A percentile compares a stretch with the other conserved stretches of the same genome.
These are phyloP conservation scores for Stephania cephalantha DNA, from an alignment of 164 flowering plant species.

Conservation along the genomic window DNA sequence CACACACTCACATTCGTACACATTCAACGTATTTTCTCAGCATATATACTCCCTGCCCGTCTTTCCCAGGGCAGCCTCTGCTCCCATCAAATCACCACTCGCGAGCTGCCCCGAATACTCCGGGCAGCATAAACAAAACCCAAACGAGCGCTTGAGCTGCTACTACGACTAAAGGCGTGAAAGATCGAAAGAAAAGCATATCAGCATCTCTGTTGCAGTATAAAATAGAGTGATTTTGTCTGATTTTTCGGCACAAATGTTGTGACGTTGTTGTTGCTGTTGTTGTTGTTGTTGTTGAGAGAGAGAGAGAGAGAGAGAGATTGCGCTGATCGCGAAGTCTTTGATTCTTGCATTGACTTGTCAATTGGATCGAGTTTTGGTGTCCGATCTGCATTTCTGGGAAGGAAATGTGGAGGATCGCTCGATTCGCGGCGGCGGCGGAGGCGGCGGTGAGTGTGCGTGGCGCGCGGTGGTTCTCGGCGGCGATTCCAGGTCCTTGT, in stretches of 20 bases:
- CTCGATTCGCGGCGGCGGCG: constrained; percentile 17
- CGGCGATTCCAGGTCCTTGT: constrained; percentile 78
- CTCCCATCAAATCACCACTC: neutral
- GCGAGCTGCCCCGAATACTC: neutral
- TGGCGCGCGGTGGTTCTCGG: constrained; percentile 46
- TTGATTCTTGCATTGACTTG: neutral
- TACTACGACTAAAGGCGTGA: neutral
- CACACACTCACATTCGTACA: too few relatives aligned
- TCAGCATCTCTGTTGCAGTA: too few relatives aligned
- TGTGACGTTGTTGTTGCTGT: too few relatives aligned
- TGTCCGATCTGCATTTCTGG: constrained; percentile 3
- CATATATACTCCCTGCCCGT: neutral
- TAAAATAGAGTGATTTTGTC: too few relatives aligned
- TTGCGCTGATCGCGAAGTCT: neutral
- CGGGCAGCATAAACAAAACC: neutral
- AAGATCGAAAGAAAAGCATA: too few relatives aligned
- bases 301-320: neutral
- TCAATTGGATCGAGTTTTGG: neutral
- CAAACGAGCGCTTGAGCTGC: neutral
- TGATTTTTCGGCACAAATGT: too few relatives aligned
- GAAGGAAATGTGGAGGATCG: constrained; percentile 25
- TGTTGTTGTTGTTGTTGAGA: neutral
- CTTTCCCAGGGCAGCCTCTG: neutral
- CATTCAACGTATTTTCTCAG: neutral
- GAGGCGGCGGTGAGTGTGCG: constrained; percentile 24